Conservation (phyloP, 305 asterid genomes). For the Fraxinus velutina region DNA sequence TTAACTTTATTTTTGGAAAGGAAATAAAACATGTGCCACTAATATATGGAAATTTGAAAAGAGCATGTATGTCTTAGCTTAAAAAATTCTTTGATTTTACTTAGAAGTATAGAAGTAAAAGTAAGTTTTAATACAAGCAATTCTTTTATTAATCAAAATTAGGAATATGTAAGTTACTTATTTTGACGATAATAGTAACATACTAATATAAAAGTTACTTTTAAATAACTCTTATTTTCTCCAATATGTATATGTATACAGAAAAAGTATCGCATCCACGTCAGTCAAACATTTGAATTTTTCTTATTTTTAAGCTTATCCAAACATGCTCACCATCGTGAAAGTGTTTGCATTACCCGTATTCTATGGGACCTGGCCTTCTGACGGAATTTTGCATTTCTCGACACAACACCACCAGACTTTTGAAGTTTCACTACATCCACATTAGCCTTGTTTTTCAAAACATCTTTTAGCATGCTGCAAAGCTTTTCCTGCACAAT, state of each 20-base stretch:
- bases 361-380: slow-evolving; percentile 72
- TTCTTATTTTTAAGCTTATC: background rate
- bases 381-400: slow-evolving; percentile 89
- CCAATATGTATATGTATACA: too few species aligned
- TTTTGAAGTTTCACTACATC: slow-evolving; percentile 98
- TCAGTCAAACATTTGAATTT: background rate
- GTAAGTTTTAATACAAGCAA: background rate
- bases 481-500: slow-evolving; percentile 80
- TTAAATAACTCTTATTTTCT: background rate
- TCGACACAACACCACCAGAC: slow-evolving; percentile 95
- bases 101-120: background rate
- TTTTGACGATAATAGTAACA: background rate
- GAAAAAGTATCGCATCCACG: background rate
- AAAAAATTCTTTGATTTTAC: background rate
- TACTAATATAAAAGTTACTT: background rate
- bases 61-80: background rate
- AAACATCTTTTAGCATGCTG: slow-evolving; percentile 86
- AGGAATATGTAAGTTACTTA: background rate
- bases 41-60: background rate
- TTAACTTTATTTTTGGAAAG: background rate
- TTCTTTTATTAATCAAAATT: background rate
- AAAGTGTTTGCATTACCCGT: slow-evolving; percentile 58
- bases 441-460: slow-evolving; percentile 66
- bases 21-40: background rate
- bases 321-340: background rate